Evolutionary conservation across 345 rosid species (phyloP), one percentile per base, ranked within the genome.

Genomic region (Bruguiera gymnorhiza): DNA sequence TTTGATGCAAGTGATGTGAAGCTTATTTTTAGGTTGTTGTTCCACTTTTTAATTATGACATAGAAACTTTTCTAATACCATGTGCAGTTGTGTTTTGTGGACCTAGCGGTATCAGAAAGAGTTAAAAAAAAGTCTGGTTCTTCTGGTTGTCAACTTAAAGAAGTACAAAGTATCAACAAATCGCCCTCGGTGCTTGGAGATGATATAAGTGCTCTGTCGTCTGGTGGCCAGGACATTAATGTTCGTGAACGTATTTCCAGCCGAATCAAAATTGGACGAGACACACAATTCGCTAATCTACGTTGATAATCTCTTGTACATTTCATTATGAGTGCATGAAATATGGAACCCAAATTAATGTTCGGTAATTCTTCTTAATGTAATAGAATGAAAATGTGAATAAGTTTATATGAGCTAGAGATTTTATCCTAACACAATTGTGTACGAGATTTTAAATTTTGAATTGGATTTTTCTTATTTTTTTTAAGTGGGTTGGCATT

Each of bases 51-150:
- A 31, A 23, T 69, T 21, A 5, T 34, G 39, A 34, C 3, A 1
- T 54, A 16, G 26, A 46, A 23, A 4, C 19, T 24, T 60, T 23
- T 24, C 48, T 13, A 5, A 31, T 32, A 56, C 26, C 29, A 23
- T 31, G 54, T 83, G 84, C 89, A 91, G 98, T 63, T 94, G 74
- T 91, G 98, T 79, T 94, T 91, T 83, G 98, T 91, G 57, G 98
- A 94, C 72, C 97, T 94, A 75, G 97, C 99, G 59, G 99, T 97
- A 68, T 95, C 97, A 0, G 99, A 95, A 81, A 88, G 97, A 72
- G 81, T 94, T 19, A 94, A 94, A 73, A 94, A 27, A 24, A 0
- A 91, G 74, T 91, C 97, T 1, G 97, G 98, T 19, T 94, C 97
- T 27, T 71, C 91, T 2, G 99, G 97, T 51, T 75, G 69, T 68